phyloP scores from a whole-genome alignment of 2,329 filamentous ascomycete genomes.

The Monosporascus cannonballus region DNA sequence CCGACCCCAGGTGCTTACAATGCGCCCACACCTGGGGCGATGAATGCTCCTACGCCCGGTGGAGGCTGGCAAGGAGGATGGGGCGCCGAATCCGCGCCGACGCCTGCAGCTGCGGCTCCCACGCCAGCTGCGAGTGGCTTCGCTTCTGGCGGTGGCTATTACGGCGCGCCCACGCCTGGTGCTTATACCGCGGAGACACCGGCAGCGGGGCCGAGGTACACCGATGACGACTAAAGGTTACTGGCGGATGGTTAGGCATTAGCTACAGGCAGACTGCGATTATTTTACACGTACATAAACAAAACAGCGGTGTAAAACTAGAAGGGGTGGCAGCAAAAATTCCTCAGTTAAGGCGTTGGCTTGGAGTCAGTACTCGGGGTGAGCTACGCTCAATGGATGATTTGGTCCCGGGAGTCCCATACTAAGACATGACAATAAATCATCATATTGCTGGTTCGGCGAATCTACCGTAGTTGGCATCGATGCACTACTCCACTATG shows the following conservation, averaged over 20 bases:
- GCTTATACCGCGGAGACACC: slow-evolving; percentile 27
- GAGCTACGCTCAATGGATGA: too few species aligned
- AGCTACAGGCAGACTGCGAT: neutral
- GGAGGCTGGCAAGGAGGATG: slow-evolving; percentile 55
- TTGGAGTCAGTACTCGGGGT: neutral
- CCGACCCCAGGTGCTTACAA: slow-evolving; percentile 65
- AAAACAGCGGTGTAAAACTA: neutral
- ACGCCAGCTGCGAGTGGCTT: slow-evolving; percentile 62
- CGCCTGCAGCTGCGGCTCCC: slow-evolving; percentile 58
- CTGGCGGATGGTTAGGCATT: neutral
- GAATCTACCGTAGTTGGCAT: too few species aligned
- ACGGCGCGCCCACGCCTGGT: slow-evolving; percentile 32
- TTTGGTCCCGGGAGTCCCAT: too few species aligned
- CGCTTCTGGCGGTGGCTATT: slow-evolving; percentile 39
- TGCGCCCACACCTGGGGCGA: slow-evolving; percentile 56
- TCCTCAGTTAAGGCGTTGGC: neutral
- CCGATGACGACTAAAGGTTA: slow-evolving; percentile 23
- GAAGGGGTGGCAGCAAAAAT: neutral
- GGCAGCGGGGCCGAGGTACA: slow-evolving; percentile 24
- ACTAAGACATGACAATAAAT: neutral
- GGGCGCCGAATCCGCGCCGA: slow-evolving; percentile 59
- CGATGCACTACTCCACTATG: too few species aligned
- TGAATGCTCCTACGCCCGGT: slow-evolving; percentile 64
- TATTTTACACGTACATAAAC: too few species aligned
- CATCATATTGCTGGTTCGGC: neutral